These are phyloP conservation scores for Stylosanthes scabra DNA, from an alignment of 331 rosid species.

Conservation along the genomic window DNA sequence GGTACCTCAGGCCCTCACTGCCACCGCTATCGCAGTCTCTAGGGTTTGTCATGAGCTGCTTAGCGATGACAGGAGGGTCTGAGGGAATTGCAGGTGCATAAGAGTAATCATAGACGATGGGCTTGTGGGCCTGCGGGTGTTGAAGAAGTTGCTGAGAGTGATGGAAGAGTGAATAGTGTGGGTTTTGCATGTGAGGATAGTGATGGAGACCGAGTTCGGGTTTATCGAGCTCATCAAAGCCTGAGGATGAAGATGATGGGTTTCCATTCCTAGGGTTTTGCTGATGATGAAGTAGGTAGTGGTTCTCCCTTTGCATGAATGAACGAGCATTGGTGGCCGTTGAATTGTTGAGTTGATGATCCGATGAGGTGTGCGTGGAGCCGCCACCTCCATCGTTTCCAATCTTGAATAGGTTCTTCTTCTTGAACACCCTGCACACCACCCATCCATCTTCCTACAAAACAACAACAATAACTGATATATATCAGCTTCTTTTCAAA, in stretches of 20 bases:
- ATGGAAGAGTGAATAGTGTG: slow-evolving; percentile 56
- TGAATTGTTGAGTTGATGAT: slow-evolving; percentile 55
- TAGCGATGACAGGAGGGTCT: slow-evolving; percentile 46
- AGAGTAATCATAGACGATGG: slow-evolving; percentile 46
- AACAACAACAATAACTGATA: background rate
- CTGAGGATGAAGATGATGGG: slow-evolving; percentile 19
- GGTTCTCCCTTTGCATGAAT: slow-evolving; percentile 62
- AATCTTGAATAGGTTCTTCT: slow-evolving; percentile 87
- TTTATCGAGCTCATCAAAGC: slow-evolving; percentile 66
- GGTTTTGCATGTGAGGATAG: slow-evolving; percentile 56
- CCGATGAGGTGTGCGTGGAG: slow-evolving; percentile 56
- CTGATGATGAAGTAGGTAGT: slow-evolving; percentile 54
- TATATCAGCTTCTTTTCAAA: too few relatives aligned
- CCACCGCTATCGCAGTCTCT: slow-evolving; percentile 67
- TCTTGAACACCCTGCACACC: slow-evolving; percentile 95
- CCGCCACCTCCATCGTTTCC: slow-evolving; percentile 70
- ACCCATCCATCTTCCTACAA: slow-evolving; percentile 97
- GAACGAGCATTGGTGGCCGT: slow-evolving; percentile 42
- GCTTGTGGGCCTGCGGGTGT: slow-evolving; percentile 41
- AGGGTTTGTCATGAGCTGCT: slow-evolving; percentile 65
- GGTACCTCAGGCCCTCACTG: slow-evolving; percentile 52
- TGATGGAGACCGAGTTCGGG: slow-evolving; percentile 60
- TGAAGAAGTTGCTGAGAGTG: slow-evolving; percentile 44
- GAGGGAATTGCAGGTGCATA: slow-evolving; percentile 47
- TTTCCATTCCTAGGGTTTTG: slow-evolving; percentile 44